phyloP scores from a whole-genome alignment of 129 eudicot genomes.

The Helianthus annuus region DNA sequence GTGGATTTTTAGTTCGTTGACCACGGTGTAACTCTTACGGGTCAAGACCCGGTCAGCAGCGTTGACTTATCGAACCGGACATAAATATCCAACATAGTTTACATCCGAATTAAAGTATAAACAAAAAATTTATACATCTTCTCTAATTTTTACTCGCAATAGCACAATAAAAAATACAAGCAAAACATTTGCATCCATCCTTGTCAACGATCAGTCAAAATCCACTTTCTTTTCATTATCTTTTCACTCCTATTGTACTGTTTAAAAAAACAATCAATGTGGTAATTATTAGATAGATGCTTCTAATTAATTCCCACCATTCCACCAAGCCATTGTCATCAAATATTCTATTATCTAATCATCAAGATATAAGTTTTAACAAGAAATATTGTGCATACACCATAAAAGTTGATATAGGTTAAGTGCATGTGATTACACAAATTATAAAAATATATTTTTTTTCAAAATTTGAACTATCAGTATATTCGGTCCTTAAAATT shows the following conservation, averaged over 20 bases:
- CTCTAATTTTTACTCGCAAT: background rate
- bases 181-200: background rate
- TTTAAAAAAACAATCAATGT: background rate
- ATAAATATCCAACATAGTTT: no score
- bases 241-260: background rate
- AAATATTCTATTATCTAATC: conserved; percentile 7
- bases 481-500: no score
- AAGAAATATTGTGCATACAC: background rate
- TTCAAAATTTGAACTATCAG: no score
- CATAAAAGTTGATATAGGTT: background rate
- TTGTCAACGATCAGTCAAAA: conserved; percentile 5
- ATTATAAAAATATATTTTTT: no score
- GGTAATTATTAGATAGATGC: conserved; percentile 5
- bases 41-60: no score
- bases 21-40: no score
- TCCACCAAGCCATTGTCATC: background rate
- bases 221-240: background rate
- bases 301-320: conserved; percentile 4
- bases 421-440: background rate
- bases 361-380: background rate
- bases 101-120: no score
- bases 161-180: background rate
- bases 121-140: background rate
- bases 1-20: no score
- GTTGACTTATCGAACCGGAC: no score